Base-by-base conservation (phyloP, 495 filamentous ascomycete species). In the Annulohypoxylon nitens region DNA sequence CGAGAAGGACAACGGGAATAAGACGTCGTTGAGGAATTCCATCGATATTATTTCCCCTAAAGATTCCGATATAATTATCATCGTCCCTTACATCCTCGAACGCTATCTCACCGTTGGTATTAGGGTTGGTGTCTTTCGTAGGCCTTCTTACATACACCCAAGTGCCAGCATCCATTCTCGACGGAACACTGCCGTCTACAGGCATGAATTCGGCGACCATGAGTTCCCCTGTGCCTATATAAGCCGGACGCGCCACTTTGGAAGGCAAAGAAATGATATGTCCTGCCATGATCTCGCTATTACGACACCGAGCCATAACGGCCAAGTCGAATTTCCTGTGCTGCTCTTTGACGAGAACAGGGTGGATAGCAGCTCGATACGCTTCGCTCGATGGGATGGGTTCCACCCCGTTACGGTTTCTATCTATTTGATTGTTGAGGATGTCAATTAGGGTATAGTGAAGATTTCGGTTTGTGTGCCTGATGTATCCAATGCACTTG, bases 61-160 rank as follows among this genome's bases (percentile, higher is more conserved):
- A 64, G 26, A 41, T 18, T 5, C 41, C 12, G 4, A n/a, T 12
- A n/a, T 5, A 9, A 12, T 9, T 25, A 12, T 7, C 33, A 0
- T 23, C 43, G 0, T 9, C 4, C 10, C 43, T 18, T 6, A 26
- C 9, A 9, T 2, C 10, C 3, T 58, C 2, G 18, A 64, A 30
- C 30, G 0, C 51, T 41, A 33, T 45, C 33, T n/a, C 14, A 30
- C 41, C 51, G 39, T 23, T 23, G n/a, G 12, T 36, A 11, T 4
- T 4, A 6, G 12, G 7, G 20, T 64, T 26, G 25, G 0, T 14
- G 33, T 2, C 12, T 26, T 1, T 2, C 3, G 11, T n/a, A 3
- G 25, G 48, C 10, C 18, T 51, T 43, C 30, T 59, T 7, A 54
- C 53, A 25, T 70, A 70, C 61, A 70, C 60, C 67, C 67, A 70